Percentiles rank a stretch among this genome's conserved stretches.
Evolutionary conservation across 2,329 filamentous ascomycete genomes (phyloP).

Genomic region (Diaporthe capsici): DNA sequence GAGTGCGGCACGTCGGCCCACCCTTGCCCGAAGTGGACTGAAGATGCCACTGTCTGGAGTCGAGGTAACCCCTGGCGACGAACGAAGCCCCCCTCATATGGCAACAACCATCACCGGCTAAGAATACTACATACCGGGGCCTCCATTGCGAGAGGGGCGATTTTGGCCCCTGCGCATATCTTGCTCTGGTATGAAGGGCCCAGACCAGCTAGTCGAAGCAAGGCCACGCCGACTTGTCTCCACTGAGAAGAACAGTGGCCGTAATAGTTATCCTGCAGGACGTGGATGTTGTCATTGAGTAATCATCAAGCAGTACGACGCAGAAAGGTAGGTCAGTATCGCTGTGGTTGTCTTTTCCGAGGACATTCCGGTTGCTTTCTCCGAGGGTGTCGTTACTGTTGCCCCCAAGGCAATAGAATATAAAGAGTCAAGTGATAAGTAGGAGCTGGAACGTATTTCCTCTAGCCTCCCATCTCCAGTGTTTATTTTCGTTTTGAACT

Average conservation of each 20-base stretch:
- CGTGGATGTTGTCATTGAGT: not conserved
- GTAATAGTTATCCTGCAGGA: slow-evolving; percentile 13
- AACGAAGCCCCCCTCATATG: not conserved
- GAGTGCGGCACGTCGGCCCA: not conserved
- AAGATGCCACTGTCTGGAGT: not conserved
- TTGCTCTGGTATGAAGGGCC: not conserved
- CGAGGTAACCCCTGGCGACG: not conserved
- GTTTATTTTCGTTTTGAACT: not conserved
- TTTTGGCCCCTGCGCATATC: not conserved
- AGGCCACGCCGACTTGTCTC: not conserved
- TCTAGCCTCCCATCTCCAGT: not conserved
- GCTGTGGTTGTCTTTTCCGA: not conserved
- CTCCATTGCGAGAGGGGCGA: not conserved
- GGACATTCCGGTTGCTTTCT: not conserved
- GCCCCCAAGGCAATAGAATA: not conserved
- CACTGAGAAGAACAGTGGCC: not conserved
- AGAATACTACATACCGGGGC: not conserved
- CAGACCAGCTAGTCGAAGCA: slow-evolving; percentile 21
- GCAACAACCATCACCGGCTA: not conserved
- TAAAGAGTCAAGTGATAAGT: not conserved
- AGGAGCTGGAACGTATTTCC: not conserved
- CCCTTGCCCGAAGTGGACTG: not conserved
- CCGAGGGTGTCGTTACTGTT: not conserved
- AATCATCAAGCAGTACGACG: not conserved
- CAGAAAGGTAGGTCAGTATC: not conserved